Percentiles rank a stretch among this genome's conserved stretches.
phyloP scores from a whole-genome alignment of 768 basidiomycete genomes.

The Mrakia gelida region DNA sequence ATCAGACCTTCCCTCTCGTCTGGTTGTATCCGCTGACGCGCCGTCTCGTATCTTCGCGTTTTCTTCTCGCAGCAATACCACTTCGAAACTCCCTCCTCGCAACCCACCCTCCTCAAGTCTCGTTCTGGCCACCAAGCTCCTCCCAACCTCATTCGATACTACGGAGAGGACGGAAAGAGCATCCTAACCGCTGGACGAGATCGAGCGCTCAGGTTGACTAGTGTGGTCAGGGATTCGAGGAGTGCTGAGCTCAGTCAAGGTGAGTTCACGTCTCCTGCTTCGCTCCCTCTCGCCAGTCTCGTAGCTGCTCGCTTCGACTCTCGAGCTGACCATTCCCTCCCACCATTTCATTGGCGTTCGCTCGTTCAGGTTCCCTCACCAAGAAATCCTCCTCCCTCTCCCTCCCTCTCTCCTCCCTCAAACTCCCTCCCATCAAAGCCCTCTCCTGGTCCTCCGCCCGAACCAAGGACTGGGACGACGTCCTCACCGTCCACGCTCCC shows the following conservation, averaged over 20 bases:
- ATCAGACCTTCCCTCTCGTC: neutral
- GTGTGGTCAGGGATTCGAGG: slow-evolving; percentile 89
- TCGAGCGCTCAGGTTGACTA: slow-evolving; percentile 80
- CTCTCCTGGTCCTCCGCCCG: slow-evolving; percentile 74
- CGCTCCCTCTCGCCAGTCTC: neutral
- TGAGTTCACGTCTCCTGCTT: slow-evolving; percentile 37
- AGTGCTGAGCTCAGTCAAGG: slow-evolving; percentile 95
- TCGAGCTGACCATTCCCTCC: neutral
- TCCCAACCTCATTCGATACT: slow-evolving; percentile 86
- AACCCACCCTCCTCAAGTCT: slow-evolving; percentile 84
- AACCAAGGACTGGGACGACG: slow-evolving; percentile 95
- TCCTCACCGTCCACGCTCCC: slow-evolving; percentile 73
- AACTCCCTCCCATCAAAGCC: slow-evolving; percentile 73
- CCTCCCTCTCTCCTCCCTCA: slow-evolving; percentile 63
- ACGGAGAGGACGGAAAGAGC: slow-evolving; percentile 95
- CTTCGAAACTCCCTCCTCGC: slow-evolving; percentile 81
- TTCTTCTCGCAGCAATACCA: slow-evolving; percentile 77
- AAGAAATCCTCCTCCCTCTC: slow-evolving; percentile 73
- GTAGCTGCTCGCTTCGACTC: neutral
- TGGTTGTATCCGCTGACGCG: slow-evolving; percentile 5
- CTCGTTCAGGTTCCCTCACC: slow-evolving; percentile 65
- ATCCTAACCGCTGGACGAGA: slow-evolving; percentile 81
- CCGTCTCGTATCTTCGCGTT: neutral
- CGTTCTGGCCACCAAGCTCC: slow-evolving; percentile 88
- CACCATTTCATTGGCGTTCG: neutral